phyloP scores from a whole-genome alignment of 2,329 filamentous ascomycete genomes.

The Gaeumannomyces tritici region DNA sequence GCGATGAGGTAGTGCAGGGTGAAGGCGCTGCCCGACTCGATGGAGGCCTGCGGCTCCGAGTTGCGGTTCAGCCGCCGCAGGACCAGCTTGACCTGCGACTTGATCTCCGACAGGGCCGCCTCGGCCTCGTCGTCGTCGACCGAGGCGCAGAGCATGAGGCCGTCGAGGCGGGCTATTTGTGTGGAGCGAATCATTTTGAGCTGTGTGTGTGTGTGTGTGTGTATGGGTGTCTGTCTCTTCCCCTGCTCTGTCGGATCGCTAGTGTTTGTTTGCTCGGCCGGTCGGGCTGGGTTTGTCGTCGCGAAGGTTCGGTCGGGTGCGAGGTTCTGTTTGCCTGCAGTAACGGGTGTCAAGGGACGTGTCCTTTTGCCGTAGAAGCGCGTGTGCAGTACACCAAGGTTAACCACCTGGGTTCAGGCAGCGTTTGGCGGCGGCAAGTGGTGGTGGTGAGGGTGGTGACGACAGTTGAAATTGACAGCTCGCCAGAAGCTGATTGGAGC shows the following conservation, averaged over 20 bases:
- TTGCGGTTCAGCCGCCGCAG: conserved; percentile 81
- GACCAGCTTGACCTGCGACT: conserved; percentile 82
- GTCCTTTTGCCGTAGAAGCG: background rate
- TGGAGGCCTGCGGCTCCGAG: conserved; percentile 81
- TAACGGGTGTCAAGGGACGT: background rate
- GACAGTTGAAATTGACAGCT: background rate
- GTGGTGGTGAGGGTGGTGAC: background rate
- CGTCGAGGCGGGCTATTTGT: conserved; percentile 88
- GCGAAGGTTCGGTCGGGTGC: background rate
- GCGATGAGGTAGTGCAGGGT: conserved; percentile 83
- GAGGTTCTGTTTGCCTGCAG: too few species aligned
- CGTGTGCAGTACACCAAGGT: too few species aligned
- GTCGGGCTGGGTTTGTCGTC: background rate
- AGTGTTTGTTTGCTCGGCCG: background rate
- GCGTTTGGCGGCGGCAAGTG: background rate
- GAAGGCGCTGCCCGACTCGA: conserved; percentile 68
- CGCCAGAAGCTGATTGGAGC: background rate
- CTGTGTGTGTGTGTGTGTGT: conserved; percentile 1
- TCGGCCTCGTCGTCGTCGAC: conserved; percentile 88
- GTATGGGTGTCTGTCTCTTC: background rate
- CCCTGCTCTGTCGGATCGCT: background rate
- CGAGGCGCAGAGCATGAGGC: conserved; percentile 88
- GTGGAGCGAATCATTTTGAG: conserved; percentile 75
- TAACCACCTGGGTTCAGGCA: too few species aligned
- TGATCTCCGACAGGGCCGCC: conserved; percentile 73